Evolutionary conservation across 805 yeast species (phyloP), one percentile per base, ranked within the genome.

Genomic region (Lipomyces yamadae): DNA sequence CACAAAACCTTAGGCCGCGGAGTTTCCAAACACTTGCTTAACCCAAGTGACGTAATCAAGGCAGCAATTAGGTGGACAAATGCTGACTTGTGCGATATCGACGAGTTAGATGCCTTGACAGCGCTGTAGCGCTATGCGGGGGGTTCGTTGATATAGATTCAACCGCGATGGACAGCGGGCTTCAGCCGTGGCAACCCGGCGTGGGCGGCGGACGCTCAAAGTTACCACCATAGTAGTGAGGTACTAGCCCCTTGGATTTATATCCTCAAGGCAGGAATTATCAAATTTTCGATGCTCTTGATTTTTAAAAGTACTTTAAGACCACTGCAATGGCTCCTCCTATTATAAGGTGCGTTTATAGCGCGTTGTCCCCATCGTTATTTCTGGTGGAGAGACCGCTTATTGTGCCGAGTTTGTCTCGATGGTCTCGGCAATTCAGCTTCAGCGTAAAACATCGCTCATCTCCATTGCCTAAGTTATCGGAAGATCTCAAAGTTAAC

Each of bases 401-500:
- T 4, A 33, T 33, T 11, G 42, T 34, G 24, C 18, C 58, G 13
- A 15, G 29, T 7, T 33, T 34, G 13, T 30, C 58, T 56, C 42
- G n/a, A 18, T 33, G 37, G 58, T 11, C 58, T 15, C 58, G 58
- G 30, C 37, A 10, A 56, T 15, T 34, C 39, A 13, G 13, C n/a
- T 15, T 29, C n/a, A 15, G 42, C 11, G 37, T 15, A 18, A 33
- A 24, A 11, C 34, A 29, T 6, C 11, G 32, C 24, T 4, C 37
- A 24, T 29, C 54, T 5, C 3, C 60, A 18, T 32, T 56, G 55
- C 60, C 61, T 18, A 50, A 37, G 18, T 39, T 62, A 13, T 45
- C 65, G 13, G 37, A 59, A 33, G 8, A 33, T 29, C 7, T 62
- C 18, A 54, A 18, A n/a, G 30, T 50, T 0, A 65, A 68, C 45